Evolutionary conservation across 768 basidiomycete species (phyloP).

Genomic region (Leucogyrophana mollusca): DNA sequence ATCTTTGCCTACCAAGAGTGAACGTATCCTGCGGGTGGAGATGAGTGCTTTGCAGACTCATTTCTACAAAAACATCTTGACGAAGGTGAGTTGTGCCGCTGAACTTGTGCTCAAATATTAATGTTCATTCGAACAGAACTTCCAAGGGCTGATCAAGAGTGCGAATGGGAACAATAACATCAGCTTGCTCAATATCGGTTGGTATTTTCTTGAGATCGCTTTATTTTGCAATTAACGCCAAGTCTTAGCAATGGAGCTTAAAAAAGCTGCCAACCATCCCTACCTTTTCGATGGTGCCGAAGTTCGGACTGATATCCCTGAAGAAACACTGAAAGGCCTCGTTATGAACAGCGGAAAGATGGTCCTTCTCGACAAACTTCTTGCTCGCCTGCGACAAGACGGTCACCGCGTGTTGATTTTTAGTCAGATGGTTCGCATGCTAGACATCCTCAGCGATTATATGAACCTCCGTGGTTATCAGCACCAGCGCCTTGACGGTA

Average conservation of each 20-base stretch:
- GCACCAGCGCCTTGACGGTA: slow-evolving; percentile 94
- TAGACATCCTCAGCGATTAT: slow-evolving; percentile 98
- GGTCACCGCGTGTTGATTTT: slow-evolving; percentile 98
- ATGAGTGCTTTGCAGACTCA: slow-evolving; percentile 96
- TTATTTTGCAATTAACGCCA: background rate
- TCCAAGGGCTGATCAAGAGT: slow-evolving; percentile 87
- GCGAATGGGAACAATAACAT: slow-evolving; percentile 88
- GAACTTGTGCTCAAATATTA: background rate
- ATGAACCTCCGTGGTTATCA: slow-evolving; percentile 87
- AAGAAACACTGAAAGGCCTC: slow-evolving; percentile 91
- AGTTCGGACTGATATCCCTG: slow-evolving; percentile 51
- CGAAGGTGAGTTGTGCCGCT: slow-evolving; percentile 54
- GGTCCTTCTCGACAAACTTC: slow-evolving; percentile 95
- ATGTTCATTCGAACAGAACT: slow-evolving; percentile 60
- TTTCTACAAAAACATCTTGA: slow-evolving; percentile 98
- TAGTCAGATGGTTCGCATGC: slow-evolving; percentile 98
- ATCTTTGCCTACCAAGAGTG: slow-evolving; percentile 95
- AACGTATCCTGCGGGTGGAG: slow-evolving; percentile 95
- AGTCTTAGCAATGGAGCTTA: slow-evolving; percentile 88
- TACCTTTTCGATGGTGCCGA: slow-evolving; percentile 98
- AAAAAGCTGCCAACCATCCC: slow-evolving; percentile 98
- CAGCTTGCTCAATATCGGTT: slow-evolving; percentile 92
- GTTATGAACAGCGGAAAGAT: slow-evolving; percentile 99
- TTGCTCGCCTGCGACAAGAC: slow-evolving; percentile 85
- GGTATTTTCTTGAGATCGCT: slow-evolving; percentile 17